Evolutionary conservation across 345 rosid species (phyloP).

Genomic region (Pistacia vera): DNA sequence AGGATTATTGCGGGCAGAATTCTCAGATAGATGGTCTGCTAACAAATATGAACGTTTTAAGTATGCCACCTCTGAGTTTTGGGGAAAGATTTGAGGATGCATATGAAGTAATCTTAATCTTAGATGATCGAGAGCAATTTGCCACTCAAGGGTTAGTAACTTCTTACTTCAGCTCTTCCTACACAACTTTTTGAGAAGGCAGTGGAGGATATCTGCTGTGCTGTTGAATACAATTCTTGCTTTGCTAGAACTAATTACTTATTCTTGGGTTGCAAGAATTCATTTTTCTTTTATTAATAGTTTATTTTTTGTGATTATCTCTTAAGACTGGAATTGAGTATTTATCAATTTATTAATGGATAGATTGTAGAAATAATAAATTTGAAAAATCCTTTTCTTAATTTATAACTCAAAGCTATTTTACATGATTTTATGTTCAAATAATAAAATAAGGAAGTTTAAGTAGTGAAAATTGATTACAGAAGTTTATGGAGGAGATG

Average conservation of each 20-base stretch:
- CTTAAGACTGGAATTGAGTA: neutral
- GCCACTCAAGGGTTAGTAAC: slow-evolving; percentile 62
- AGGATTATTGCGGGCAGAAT: slow-evolving; percentile 33
- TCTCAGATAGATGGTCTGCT: slow-evolving; percentile 33
- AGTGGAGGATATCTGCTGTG: neutral
- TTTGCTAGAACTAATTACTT: too few relatives aligned
- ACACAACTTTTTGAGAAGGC: neutral
- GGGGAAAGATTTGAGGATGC: slow-evolving; percentile 82
- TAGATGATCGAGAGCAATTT: slow-evolving; percentile 89
- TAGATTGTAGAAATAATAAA: neutral
- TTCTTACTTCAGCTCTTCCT: slow-evolving; percentile 18
- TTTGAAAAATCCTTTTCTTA: neutral
- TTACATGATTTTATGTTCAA: neutral
- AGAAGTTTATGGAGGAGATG: neutral
- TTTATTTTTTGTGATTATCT: neutral
- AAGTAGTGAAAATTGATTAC: neutral
- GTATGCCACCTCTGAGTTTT: slow-evolving; percentile 66
- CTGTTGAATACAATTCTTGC: neutral
- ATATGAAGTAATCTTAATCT: slow-evolving; percentile 71
- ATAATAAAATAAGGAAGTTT: neutral
- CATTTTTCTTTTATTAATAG: neutral
- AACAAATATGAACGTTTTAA: slow-evolving; percentile 36
- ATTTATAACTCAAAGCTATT: neutral
- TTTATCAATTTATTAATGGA: neutral
- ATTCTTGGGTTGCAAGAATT: neutral